Base-by-base conservation (phyloP, 1,284 basidiomycete species). In the Anthracocystis setariae region DNA sequence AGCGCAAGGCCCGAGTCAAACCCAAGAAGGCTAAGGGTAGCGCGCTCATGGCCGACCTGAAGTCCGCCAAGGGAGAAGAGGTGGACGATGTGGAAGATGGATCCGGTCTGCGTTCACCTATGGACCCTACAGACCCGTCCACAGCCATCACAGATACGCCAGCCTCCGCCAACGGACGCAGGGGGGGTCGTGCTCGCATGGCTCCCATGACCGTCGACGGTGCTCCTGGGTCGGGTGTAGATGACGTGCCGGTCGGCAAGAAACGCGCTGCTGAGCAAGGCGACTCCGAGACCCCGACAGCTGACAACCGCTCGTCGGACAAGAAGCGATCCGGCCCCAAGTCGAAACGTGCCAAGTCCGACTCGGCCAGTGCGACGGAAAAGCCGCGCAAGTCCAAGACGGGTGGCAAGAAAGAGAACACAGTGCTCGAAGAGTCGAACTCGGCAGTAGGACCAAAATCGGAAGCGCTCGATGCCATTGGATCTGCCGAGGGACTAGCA, bases 21-120 rank as follows among this genome's bases (percentile, higher is more conserved):
- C 80, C 76, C 35, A 82, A 77, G 72, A 82, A 81, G 66, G 78
- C 72, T 52, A 81, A 77, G 72, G 83, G 79, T 68, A 83, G 76
- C 59, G 84, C 63, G 20, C 79, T 82, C 17, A 73, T 84, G 79
- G 66, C 78, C 60, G 72, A 81, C 73, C 48, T 81, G 55, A 70
- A 83, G 70, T 70, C 76, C 59, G 57, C 76, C 58, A 69, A 77
- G 70, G 64, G 64, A 32, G 83, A 84, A 29, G 78, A 83, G 46
- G 69, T 78, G 24, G 82, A 80, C 15, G 77, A 78, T 33, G 49
- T 61, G 24, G 76, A 76, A n/a, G 78, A 79, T 20, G 65, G 69
- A 8, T 40, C 51, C 1, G 59, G 57, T 13, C 20, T 67, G 0
- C 55, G 59, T 21, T 74, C 73, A 45, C 63, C 67, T 5, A 47